phyloP scores from a whole-genome alignment of 208 protist genomes.

The Tritrichomonas musculus region DNA sequence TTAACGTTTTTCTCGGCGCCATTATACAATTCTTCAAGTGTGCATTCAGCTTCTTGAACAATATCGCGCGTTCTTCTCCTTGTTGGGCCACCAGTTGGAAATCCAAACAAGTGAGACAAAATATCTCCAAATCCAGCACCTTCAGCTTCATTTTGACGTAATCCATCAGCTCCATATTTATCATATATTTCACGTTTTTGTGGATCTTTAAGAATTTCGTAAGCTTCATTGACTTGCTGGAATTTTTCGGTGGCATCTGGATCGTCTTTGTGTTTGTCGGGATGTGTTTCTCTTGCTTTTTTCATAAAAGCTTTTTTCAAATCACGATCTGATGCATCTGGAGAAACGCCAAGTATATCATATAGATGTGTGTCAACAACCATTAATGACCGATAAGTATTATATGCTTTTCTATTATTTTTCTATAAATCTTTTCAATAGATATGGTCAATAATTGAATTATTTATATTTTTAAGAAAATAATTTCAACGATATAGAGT shows the following conservation, averaged over 20 bases:
- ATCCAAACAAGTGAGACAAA: background rate
- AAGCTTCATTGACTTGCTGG: constrained; percentile 22
- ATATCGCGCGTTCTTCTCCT: background rate
- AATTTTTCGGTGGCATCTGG: constrained; percentile 7
- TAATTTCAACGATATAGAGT: background rate
- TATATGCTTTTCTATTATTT: no score
- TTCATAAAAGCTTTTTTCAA: constrained; percentile 26
- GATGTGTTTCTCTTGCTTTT: background rate
- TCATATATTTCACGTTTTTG: background rate
- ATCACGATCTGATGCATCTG: background rate
- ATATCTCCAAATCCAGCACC: background rate
- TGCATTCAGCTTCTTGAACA: background rate
- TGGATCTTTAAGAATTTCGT: constrained; percentile 27
- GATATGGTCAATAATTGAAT: no score
- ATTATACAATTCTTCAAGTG: constrained; percentile 14
- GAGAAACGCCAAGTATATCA: constrained; percentile 1
- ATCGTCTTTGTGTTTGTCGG: constrained; percentile 26
- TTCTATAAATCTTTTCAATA: no score
- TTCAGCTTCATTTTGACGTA: background rate
- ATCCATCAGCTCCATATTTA: constrained; percentile 6
- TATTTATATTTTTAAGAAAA: background rate
- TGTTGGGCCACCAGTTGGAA: background rate
- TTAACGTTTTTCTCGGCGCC: constrained; percentile 23
- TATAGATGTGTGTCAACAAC: constrained; percentile 21
- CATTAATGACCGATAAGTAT: no score